Conservation (phyloP, 1,284 basidiomycete genomes). For the Naganishia liquefaciens region DNA sequence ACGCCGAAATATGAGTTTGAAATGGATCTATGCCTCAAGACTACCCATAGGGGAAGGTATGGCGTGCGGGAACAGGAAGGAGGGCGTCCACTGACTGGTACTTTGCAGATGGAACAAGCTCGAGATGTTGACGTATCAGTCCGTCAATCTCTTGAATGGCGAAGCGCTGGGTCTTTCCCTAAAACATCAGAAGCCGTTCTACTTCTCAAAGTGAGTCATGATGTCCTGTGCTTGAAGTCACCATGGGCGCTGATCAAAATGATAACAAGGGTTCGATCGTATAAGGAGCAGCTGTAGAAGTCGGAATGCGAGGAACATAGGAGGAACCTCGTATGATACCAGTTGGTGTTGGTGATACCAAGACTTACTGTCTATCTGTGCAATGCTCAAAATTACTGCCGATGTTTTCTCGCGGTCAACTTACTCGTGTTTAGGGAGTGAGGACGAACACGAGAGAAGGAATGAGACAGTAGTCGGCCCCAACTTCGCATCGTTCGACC, state of each 20-base stretch:
- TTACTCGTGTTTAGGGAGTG: too few species aligned
- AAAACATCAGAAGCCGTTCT: conserved; percentile 83
- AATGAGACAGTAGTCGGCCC: too few species aligned
- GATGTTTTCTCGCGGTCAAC: too few species aligned
- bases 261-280: conserved; percentile 11
- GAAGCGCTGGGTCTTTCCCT: conserved; percentile 71
- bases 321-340: not conserved
- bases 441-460: too few species aligned
- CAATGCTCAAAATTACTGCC: too few species aligned
- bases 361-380: too few species aligned
- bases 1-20: conserved; percentile 72
- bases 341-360: too few species aligned
- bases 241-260: not conserved
- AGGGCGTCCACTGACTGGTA: not conserved
- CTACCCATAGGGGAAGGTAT: conserved; percentile 68
- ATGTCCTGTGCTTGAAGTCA: not conserved
- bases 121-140: conserved; percentile 72
- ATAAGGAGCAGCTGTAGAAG: conserved; percentile 16
- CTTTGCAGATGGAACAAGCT: conserved; percentile 74
- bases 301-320: not conserved
- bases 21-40: conserved; percentile 77
- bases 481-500: too few species aligned
- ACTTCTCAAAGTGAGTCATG: conserved; percentile 72
- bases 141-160: conserved; percentile 70
- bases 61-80: conserved; percentile 38